Evolutionary conservation across 208 protist genomes (phyloP), one percentile per base, ranked within the genome.

Genomic region (Trypanosoma lewisi): DNA sequence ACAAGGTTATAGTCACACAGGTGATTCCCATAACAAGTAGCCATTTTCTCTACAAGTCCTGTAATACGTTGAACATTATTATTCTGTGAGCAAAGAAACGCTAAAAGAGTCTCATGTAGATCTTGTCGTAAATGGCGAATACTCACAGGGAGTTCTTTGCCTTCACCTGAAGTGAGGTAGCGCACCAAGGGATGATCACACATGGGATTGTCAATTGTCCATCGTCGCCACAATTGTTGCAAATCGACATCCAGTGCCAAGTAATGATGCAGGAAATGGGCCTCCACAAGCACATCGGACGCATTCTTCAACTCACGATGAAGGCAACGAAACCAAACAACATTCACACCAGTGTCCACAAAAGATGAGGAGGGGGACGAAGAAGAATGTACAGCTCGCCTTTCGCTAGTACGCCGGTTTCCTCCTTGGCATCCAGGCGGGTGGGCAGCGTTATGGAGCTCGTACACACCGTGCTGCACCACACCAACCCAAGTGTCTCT

Each of bases 1-100:
- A 25, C 17, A 41, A 79, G 30, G 39, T 83, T 42, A 6, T 85
- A 75, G 27, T 76, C 63, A 48, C 83, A 88, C 21, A 93, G 69
- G 41, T 75, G 69, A n/a, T 73, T 55, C 0, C 87, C 87, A 61
- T 78, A 90, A 14, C 28, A 31, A 2, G 59, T 45, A 48, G 69
- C 65, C 30, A 93, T 51, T 8, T 50, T 53, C 49, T 90, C 70
- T 14, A 93, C 39, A 68, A 93, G 84, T 11, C 54, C 34, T 0
- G 74, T 89, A 25, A 93, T 93, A 37, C 87, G 87, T 45, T 73
- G 68, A 12, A 93, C 71, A 51, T 90, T 77, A 63, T 93, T 93
- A 58, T 93, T 93, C 63, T 93, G 87, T 36, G 87, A 93, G 63
- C 87, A 93, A 8, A 93, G 52, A 54, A 93, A 93, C 4, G 74